Evolutionary conservation across 2,329 filamentous ascomycete species (phyloP).

Genomic region (Fusarium decemcellulare): DNA sequence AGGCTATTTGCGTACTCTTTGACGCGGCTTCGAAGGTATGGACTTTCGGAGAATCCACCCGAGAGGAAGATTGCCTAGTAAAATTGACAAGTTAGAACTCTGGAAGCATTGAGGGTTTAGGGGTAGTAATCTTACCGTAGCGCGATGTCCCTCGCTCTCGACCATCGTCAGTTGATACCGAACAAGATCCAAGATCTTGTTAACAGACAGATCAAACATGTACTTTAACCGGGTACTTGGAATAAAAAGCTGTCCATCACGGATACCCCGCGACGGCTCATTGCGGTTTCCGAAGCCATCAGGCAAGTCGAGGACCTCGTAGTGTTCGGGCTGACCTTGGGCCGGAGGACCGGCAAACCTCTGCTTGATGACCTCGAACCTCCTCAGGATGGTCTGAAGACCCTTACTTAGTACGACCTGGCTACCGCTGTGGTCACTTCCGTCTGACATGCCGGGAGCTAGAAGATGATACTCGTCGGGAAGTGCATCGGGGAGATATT

Average conservation of each 20-base stretch:
- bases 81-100: not conserved
- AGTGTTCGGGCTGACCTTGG: not conserved
- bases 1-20: conserved; percentile 2
- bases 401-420: conserved; percentile 11
- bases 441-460: not conserved
- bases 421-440: conserved; percentile 6
- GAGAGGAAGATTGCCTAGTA: conserved; percentile 29
- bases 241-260: conserved; percentile 23
- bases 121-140: not conserved
- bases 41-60: conserved; percentile 27
- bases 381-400: conserved; percentile 14
- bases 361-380: conserved; percentile 25
- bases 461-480: conserved; percentile 1
- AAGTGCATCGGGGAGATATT: conserved; percentile 21
- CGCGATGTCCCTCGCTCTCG: not conserved
- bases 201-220: conserved; percentile 23
- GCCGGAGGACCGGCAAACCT: conserved; percentile 7
- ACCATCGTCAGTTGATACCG: conserved; percentile 14
- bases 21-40: conserved; percentile 17
- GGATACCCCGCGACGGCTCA: conserved; percentile 7
- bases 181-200: conserved; percentile 22
- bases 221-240: conserved; percentile 16
- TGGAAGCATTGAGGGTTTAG: no score
- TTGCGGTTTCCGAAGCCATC: conserved; percentile 13
- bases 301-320: conserved; percentile 10